phyloP scores from a whole-genome alignment of 2,329 filamentous ascomycete species.

The Penicillium sp. region DNA sequence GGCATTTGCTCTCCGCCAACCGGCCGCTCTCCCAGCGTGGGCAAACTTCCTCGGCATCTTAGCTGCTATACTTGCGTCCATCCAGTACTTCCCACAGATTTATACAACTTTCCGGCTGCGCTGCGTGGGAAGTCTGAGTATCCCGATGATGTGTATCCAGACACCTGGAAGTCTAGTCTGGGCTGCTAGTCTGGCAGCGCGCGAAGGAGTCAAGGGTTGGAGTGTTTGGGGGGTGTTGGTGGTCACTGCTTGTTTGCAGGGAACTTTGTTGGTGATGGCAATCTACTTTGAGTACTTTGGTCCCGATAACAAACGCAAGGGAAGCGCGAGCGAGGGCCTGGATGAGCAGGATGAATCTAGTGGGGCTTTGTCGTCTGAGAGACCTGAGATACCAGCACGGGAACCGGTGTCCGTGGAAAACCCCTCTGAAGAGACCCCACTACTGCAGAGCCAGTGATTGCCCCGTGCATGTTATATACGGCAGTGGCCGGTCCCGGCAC shows the following conservation, averaged over 20 bases:
- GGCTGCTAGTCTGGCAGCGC: slow-evolving; percentile 75
- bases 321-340: not conserved
- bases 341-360: slow-evolving; percentile 18
- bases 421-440: slow-evolving; percentile 37
- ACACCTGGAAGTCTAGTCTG: slow-evolving; percentile 91
- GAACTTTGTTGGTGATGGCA: slow-evolving; percentile 74
- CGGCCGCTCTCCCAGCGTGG: slow-evolving; percentile 69
- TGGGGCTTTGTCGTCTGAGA: not conserved
- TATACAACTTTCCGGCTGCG: slow-evolving; percentile 84
- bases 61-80: slow-evolving; percentile 72
- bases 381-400: not conserved
- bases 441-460: slow-evolving; percentile 30
- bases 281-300: slow-evolving; percentile 63
- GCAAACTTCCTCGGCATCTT: slow-evolving; percentile 82
- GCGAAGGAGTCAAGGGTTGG: slow-evolving; percentile 82
- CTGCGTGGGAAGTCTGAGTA: slow-evolving; percentile 85
- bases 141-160: slow-evolving; percentile 98
- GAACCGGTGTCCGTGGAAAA: slow-evolving; percentile 13
- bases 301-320: slow-evolving; percentile 45
- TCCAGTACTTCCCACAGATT: slow-evolving; percentile 96
- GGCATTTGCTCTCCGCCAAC: slow-evolving; percentile 64
- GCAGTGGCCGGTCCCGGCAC: not conserved
- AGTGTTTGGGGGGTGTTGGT: slow-evolving; percentile 93
- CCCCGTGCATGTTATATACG: not conserved
- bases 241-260: slow-evolving; percentile 82